phyloP scores from a whole-genome alignment of 1,284 basidiomycete species.

The Papiliotrema terrestris region DNA sequence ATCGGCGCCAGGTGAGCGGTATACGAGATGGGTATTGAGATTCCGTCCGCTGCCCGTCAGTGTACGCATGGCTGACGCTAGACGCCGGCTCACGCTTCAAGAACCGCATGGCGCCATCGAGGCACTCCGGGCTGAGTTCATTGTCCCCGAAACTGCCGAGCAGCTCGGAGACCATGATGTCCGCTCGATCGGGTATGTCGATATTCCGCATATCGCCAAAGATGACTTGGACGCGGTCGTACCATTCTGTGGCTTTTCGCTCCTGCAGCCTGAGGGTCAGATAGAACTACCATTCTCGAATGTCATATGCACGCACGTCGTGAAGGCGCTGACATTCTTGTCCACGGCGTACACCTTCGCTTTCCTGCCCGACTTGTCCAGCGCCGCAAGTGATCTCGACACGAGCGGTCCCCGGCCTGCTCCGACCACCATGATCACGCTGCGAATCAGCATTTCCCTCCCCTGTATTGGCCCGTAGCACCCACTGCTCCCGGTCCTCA shows the following conservation, averaged over 20 bases:
- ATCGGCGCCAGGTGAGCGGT: conserved; percentile 91
- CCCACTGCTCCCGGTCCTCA: conserved; percentile 19
- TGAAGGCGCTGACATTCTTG: conserved; percentile 91
- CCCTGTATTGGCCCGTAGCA: background rate
- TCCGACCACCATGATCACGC: conserved; percentile 84
- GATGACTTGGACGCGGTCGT: conserved; percentile 69
- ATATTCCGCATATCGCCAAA: conserved; percentile 92
- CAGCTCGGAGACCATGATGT: conserved; percentile 93
- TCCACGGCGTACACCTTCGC: conserved; percentile 84
- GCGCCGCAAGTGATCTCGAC: conserved; percentile 74
- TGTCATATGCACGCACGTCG: conserved; percentile 64
- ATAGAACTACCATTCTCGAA: background rate
- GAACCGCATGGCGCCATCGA: conserved; percentile 91
- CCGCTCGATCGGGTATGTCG: conserved; percentile 75
- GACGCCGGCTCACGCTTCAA: conserved; percentile 66
- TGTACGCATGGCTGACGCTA: background rate
- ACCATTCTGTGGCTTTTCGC: conserved; percentile 78
- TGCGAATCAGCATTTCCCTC: conserved; percentile 38
- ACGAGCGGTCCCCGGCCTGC: conserved; percentile 94
- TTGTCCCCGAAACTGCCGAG: conserved; percentile 98
- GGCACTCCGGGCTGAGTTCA: conserved; percentile 93
- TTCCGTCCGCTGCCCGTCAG: conserved; percentile 65
- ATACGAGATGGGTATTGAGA: conserved; percentile 95
- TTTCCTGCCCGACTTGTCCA: conserved; percentile 64
- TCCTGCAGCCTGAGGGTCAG: conserved; percentile 65